Evolutionary conservation across 73 alveolate genomes (phyloP).

Genomic region (Breviolum minutum): DNA sequence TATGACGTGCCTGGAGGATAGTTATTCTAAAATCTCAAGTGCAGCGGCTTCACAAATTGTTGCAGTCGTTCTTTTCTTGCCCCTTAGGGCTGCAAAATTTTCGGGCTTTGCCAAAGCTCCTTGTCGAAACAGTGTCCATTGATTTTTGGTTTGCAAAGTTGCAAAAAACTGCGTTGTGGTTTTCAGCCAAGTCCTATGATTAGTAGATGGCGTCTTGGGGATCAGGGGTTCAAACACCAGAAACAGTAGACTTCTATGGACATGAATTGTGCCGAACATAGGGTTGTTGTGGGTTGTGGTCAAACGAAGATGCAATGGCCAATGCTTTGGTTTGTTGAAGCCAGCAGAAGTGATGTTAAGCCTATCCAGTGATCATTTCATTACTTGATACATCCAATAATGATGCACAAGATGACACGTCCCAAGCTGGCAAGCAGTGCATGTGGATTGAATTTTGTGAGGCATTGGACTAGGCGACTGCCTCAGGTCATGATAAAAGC

Average conservation of each 20-base stretch:
- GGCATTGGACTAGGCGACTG: not conserved
- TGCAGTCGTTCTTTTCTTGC: too few species aligned
- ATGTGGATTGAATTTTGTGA: not conserved
- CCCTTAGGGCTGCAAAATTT: not conserved
- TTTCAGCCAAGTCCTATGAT: too few species aligned
- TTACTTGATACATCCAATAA: too few species aligned
- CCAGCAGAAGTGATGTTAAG: not conserved
- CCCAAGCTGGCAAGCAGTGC: too few species aligned
- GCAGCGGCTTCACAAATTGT: too few species aligned
- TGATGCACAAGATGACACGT: too few species aligned
- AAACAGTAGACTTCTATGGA: not conserved
- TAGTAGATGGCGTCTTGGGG: not conserved
- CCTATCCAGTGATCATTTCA: not conserved
- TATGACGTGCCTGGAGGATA: too few species aligned
- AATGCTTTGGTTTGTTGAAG: not conserved
- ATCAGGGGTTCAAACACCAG: not conserved
- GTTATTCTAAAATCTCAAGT: too few species aligned
- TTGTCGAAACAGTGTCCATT: not conserved
- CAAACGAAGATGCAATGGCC: too few species aligned
- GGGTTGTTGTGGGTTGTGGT: too few species aligned
- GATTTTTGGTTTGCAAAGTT: not conserved
- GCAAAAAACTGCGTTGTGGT: not conserved
- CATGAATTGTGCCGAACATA: too few species aligned
- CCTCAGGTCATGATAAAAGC: slow-evolving; percentile 22
- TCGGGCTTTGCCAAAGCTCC: slow-evolving; percentile 14